Conservation (phyloP, 306 rosid species). For the Erythrophleum fordii region DNA sequence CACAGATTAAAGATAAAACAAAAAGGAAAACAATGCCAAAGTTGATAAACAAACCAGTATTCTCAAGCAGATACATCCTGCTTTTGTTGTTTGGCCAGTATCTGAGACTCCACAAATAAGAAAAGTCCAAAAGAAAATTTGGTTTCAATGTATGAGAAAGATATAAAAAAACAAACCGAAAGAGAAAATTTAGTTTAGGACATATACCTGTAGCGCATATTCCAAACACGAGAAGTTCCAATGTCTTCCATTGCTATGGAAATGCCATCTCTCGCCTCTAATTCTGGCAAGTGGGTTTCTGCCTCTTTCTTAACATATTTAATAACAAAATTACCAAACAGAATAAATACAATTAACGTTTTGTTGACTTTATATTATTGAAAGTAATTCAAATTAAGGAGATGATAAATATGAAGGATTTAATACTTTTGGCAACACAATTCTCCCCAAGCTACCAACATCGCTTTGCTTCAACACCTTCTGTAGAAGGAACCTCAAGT, state of each 20-base stretch:
- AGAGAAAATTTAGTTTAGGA: background rate
- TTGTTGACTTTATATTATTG: background rate
- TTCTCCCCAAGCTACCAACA: conserved; percentile 92
- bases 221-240: conserved; percentile 93
- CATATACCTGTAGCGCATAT: conserved; percentile 92
- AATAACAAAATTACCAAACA: conserved; percentile 4
- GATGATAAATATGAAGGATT: background rate
- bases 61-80: conserved; percentile 98
- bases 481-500: conserved; percentile 87
- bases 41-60: conserved; percentile 70
- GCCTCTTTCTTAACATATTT: conserved; percentile 78
- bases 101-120: conserved; percentile 66
- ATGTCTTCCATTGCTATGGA: conserved; percentile 94
- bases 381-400: background rate
- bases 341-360: background rate
- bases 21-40: background rate
- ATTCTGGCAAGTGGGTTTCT: conserved; percentile 91
- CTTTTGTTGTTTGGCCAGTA: conserved; percentile 99
- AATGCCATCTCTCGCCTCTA: conserved; percentile 95
- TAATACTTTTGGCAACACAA: conserved; percentile 85
- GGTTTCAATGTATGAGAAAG: conserved; percentile 2
- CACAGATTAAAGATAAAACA: background rate
- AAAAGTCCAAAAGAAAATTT: conserved; percentile 28
- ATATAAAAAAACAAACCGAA: background rate
- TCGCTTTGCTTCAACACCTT: conserved; percentile 99